phyloP scores from a whole-genome alignment of 768 basidiomycete species.

The Phanerodontia chrysosporium region DNA sequence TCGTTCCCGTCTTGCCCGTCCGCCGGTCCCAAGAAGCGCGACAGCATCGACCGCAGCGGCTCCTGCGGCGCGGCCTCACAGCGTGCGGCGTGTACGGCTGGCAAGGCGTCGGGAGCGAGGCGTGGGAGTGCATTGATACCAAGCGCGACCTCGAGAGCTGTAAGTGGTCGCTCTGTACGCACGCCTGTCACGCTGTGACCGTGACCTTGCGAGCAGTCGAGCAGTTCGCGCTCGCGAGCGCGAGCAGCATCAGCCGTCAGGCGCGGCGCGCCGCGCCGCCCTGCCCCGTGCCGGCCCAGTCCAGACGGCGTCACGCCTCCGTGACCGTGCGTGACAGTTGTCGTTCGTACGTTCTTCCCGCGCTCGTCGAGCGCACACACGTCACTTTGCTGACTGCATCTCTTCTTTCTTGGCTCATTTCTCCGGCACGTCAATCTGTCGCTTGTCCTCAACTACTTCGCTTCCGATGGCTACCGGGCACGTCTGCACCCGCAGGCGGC shows the following conservation, averaged over 20 bases:
- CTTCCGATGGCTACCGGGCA: not conserved
- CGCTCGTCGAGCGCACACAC: not conserved
- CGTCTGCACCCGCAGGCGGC: slow-evolving; percentile 3
- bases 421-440: not conserved
- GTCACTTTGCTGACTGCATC: not conserved
- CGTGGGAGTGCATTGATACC: slow-evolving; percentile 49
- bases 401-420: not conserved
- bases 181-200: no score
- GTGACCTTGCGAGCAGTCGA: no score
- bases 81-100: slow-evolving; percentile 38
- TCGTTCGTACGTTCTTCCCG: not conserved
- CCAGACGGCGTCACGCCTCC: no score
- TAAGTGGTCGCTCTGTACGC: no score
- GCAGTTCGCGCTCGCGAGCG: no score
- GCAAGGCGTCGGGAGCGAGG: slow-evolving; percentile 24
- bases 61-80: slow-evolving; percentile 33
- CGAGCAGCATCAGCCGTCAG: no score
- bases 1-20: slow-evolving; percentile 24
- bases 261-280: no score
- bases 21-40: slow-evolving; percentile 20
- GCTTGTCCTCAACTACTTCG: not conserved
- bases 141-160: slow-evolving; percentile 49
- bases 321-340: no score
- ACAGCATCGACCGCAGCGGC: slow-evolving; percentile 23
- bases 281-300: no score